Conservation (phyloP, 768 basidiomycete species). For the Guyanaporus albipodus region DNA sequence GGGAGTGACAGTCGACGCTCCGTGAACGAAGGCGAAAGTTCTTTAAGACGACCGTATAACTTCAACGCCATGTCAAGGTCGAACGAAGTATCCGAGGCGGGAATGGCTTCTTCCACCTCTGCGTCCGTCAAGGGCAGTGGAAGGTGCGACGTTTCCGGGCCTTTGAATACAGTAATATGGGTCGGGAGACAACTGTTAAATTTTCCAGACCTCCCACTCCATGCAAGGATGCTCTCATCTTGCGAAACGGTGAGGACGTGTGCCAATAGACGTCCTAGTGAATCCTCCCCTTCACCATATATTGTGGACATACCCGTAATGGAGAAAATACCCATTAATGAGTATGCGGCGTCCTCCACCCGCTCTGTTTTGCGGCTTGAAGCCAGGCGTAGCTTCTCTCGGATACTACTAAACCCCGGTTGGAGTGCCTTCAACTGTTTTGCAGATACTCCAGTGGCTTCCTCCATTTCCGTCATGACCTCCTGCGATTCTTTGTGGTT, state of each 20-base stretch:
- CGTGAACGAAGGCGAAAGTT: neutral
- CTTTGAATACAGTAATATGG: neutral
- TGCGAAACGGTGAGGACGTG: neutral
- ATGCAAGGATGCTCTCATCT: neutral
- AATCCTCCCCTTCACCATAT: neutral
- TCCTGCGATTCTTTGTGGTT: neutral
- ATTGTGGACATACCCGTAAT: neutral
- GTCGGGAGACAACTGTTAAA: neutral
- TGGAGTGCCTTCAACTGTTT: neutral
- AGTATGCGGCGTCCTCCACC: too few relatives aligned
- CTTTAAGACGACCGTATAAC: neutral
- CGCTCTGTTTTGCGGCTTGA: neutral
- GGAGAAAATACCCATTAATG: neutral
- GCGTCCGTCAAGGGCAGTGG: neutral
- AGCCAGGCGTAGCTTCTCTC: neutral
- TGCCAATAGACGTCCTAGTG: neutral
- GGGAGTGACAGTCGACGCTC: conserved; percentile 1
- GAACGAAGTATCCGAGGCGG: neutral
- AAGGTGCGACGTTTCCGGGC: neutral
- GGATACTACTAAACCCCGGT: neutral
- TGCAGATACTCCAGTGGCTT: neutral
- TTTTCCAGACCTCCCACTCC: neutral
- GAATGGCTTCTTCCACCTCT: neutral
- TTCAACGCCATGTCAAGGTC: neutral
- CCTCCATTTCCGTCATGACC: neutral